These are phyloP conservation scores for Kazachstania taianensis DNA, from an alignment of 805 yeast species.

Conservation along the genomic window DNA sequence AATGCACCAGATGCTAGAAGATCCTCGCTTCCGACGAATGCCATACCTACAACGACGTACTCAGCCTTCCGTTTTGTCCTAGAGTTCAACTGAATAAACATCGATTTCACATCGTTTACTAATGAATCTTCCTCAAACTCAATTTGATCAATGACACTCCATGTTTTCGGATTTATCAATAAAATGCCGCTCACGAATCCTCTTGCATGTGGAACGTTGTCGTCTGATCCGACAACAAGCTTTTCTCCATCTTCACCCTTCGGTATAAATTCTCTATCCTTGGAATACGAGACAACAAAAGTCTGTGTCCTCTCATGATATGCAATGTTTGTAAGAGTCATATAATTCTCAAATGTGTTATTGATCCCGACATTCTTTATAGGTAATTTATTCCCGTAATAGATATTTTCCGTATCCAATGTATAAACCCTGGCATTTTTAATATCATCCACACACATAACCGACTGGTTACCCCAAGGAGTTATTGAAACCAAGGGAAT, in stretches of 20 bases:
- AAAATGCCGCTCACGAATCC: conserved; percentile 52
- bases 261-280: conserved; percentile 50
- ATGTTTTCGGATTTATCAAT: conserved; percentile 60
- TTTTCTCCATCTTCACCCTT: conserved; percentile 65
- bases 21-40: conserved; percentile 69
- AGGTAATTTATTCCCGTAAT: conserved; percentile 54
- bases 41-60: conserved; percentile 69
- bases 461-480: conserved; percentile 30
- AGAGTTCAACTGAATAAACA: conserved; percentile 31
- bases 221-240: conserved; percentile 43
- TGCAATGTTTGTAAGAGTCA: conserved; percentile 51
- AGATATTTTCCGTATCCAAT: conserved; percentile 29
- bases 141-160: conserved; percentile 66
- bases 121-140: conserved; percentile 62
- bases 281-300: conserved; percentile 50
- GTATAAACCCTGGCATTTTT: conserved; percentile 53
- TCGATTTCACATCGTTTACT: conserved; percentile 29
- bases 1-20: conserved; percentile 69
- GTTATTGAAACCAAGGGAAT: conserved; percentile 54
- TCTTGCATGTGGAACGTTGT: conserved; percentile 39
- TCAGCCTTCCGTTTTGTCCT: conserved; percentile 43
- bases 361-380: conserved; percentile 43
- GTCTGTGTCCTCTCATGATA: conserved; percentile 61
- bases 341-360: conserved; percentile 21
- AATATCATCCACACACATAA: conserved; percentile 61